Evolutionary conservation across 768 basidiomycete genomes (phyloP).

Genomic region (Clavulina sp.): DNA sequence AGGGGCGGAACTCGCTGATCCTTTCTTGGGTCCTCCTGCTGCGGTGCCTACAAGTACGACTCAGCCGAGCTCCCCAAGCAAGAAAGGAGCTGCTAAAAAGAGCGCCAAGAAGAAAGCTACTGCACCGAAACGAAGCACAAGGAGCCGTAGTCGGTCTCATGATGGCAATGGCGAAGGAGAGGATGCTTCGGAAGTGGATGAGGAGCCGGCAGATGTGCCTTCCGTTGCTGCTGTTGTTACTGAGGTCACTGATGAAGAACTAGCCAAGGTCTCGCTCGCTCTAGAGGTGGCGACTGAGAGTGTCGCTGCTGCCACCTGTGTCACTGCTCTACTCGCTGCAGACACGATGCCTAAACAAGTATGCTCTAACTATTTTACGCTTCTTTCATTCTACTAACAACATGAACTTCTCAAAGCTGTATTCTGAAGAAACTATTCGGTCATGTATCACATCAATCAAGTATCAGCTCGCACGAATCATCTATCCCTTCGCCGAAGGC

Average conservation of each 20-base stretch:
- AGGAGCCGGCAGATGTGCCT: no score
- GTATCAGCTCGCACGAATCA: conserved; percentile 55
- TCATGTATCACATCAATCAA: conserved; percentile 61
- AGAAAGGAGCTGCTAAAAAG: conserved; percentile 21
- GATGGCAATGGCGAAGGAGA: conserved; percentile 14
- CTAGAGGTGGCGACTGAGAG: conserved; percentile 55
- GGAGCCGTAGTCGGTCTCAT: not conserved
- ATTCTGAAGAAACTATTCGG: conserved; percentile 86
- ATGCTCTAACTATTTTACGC: conserved; percentile 10
- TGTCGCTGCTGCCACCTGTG: conserved; percentile 69
- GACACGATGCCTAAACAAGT: conserved; percentile 81
- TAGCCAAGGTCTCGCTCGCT: conserved; percentile 32
- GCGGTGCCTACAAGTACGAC: no score
- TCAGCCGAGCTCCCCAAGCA: conserved; percentile 12
- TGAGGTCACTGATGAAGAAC: conserved; percentile 27
- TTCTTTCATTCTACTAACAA: not conserved
- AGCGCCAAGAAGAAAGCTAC: conserved; percentile 18
- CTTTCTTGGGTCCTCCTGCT: no score
- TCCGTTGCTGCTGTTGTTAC: conserved; percentile 16
- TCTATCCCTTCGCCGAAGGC: conserved; percentile 79
- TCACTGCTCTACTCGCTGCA: conserved; percentile 55
- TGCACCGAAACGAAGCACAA: not conserved
- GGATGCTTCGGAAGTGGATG: conserved; percentile 14
- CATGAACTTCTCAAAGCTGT: conserved; percentile 34
- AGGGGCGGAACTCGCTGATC: conserved; percentile 7